Evolutionary conservation across 1,284 basidiomycete genomes (phyloP).

Genomic region (Malassezia equina): DNA sequence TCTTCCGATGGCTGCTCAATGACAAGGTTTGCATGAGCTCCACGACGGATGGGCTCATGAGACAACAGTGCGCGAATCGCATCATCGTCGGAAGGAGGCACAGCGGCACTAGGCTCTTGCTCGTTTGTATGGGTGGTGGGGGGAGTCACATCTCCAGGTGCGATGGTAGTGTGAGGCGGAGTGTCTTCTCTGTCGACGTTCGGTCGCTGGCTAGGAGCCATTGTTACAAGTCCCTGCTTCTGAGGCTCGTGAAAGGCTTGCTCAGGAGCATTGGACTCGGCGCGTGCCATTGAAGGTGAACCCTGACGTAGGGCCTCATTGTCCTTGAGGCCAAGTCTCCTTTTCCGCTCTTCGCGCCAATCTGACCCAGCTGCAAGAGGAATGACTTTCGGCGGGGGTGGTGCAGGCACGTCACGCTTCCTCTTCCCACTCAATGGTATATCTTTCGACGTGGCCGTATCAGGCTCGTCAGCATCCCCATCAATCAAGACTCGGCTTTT

Average conservation of each 20-base stretch:
- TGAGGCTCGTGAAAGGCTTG: constrained; percentile 20
- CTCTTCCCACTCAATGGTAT: constrained; percentile 3
- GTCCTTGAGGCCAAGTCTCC: constrained; percentile 24
- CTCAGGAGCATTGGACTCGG: neutral
- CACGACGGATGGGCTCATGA: constrained; percentile 1
- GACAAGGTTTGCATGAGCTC: constrained; percentile 4
- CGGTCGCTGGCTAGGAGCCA: neutral
- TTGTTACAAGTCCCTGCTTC: constrained; percentile 23
- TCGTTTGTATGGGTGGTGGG: neutral
- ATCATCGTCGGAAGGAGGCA: constrained; percentile 18
- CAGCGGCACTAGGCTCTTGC: neutral
- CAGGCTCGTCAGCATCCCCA: neutral
- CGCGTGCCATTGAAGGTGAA: constrained; percentile 22
- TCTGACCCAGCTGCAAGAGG: constrained; percentile 25
- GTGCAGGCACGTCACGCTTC: neutral
- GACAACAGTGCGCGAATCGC: constrained; percentile 27
- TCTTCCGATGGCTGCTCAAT: constrained; percentile 31
- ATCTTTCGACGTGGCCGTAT: neutral
- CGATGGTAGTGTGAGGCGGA: neutral
- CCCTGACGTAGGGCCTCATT: constrained; percentile 20
- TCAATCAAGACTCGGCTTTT: neutral
- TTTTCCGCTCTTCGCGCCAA: constrained; percentile 37
- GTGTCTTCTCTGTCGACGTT: neutral
- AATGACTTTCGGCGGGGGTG: constrained; percentile 18
- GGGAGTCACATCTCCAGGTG: neutral